A percentile compares a stretch with the other conserved stretches of the same genome.
Conservation (phyloP, 192 early-diverging fungal genomes). For the Geranomyces michiganensis region DNA sequence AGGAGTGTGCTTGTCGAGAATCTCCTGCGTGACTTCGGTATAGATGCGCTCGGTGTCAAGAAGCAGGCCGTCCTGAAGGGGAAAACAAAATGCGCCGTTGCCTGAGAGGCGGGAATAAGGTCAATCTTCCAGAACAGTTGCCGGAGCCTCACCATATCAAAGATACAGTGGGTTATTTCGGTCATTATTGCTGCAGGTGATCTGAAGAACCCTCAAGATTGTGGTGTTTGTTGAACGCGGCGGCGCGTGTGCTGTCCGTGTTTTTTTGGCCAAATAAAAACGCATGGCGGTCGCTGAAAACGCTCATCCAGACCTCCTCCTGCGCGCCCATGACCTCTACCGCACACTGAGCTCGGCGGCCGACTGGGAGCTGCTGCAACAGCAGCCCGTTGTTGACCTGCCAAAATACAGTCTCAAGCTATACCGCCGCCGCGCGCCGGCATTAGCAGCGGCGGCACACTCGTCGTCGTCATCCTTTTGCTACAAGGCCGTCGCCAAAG, state of each 20-base stretch:
- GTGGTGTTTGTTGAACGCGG: no score
- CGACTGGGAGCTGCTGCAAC: slow-evolving; percentile 4
- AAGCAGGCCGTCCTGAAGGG: slow-evolving; percentile 53
- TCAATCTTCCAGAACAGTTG: slow-evolving; percentile 8
- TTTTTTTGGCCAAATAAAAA: no score
- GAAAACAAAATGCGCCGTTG: slow-evolving; percentile 30
- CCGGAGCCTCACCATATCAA: slow-evolving; percentile 37
- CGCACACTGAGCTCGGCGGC: slow-evolving; percentile 13
- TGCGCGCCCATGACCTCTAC: slow-evolving; percentile 6
- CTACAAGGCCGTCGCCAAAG: slow-evolving; percentile 11
- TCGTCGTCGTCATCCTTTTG: not conserved
- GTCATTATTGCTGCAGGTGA: slow-evolving; percentile 11
- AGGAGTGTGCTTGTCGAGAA: slow-evolving; percentile 67
- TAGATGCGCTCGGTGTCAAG: slow-evolving; percentile 89
- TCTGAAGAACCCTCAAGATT: no score
- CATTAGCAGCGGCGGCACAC: no score
- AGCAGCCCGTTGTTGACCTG: not conserved
- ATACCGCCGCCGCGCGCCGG: not conserved
- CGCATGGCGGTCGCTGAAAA: not conserved
- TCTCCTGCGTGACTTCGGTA: slow-evolving; percentile 79
- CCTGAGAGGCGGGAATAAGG: no score
- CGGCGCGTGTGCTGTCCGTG: no score
- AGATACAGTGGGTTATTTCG: slow-evolving; percentile 32
- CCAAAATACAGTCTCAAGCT: no score
- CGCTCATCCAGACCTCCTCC: slow-evolving; percentile 4